Percentiles rank a stretch among this genome's conserved stretches.
These are phyloP conservation scores for Leishmania aethiopica DNA, from an alignment of 208 protist genomes.

Conservation along the genomic window DNA sequence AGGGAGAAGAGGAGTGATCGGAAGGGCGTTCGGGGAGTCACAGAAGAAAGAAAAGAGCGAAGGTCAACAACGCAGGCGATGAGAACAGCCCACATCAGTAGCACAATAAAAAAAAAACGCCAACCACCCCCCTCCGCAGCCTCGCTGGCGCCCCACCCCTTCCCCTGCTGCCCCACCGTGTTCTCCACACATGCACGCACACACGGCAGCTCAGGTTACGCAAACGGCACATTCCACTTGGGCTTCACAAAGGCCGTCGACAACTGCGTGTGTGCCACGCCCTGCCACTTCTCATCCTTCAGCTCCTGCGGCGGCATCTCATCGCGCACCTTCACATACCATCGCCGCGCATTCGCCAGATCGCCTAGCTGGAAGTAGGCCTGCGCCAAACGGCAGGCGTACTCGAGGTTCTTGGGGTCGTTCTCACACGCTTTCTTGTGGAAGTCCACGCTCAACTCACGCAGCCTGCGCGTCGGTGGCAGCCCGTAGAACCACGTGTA, in stretches of 20 bases:
- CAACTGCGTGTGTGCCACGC: slow-evolving; percentile 83
- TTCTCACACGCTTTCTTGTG: slow-evolving; percentile 68
- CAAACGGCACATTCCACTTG: slow-evolving; percentile 88
- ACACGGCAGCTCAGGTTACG: slow-evolving; percentile 26
- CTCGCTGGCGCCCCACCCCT: background rate
- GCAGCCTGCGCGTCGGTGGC: slow-evolving; percentile 47
- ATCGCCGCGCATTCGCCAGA: slow-evolving; percentile 70
- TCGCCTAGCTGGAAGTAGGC: slow-evolving; percentile 84
- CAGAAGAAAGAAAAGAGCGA: background rate
- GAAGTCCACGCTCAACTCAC: slow-evolving; percentile 54
- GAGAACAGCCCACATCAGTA: background rate
- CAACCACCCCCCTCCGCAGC: background rate
- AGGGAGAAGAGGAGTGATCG: slow-evolving; percentile 1
- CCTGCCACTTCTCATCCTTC: slow-evolving; percentile 80
- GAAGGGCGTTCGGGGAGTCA: background rate
- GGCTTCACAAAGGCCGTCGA: slow-evolving; percentile 69
- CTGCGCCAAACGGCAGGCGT: slow-evolving; percentile 79
- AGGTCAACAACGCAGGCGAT: background rate
- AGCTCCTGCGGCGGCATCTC: slow-evolving; percentile 81
- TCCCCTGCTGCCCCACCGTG: background rate
- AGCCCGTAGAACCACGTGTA: slow-evolving; percentile 69
- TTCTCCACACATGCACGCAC: background rate
- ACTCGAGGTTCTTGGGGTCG: slow-evolving; percentile 76
- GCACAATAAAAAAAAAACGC: slow-evolving; percentile 14
- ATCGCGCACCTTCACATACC: slow-evolving; percentile 84